Evolutionary conservation across 306 rosid genomes (phyloP).

Genomic region (Urtica urens): DNA sequence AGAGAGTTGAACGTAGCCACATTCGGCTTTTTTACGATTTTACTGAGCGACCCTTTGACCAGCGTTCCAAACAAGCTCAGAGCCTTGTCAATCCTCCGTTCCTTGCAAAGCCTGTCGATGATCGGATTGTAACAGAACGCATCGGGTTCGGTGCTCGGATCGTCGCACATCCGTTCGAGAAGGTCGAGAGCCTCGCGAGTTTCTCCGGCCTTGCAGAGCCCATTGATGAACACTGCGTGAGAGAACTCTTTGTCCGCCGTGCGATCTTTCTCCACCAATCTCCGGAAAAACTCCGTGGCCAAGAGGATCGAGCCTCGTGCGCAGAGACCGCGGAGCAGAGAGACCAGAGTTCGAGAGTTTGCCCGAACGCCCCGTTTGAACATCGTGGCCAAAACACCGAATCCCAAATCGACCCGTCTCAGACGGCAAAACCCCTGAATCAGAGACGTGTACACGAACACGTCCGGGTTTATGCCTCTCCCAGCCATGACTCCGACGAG

Average conservation of each 20-base stretch:
- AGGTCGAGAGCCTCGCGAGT: background rate
- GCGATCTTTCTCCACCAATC: too few species aligned
- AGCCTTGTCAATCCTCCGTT: background rate
- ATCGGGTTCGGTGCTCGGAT: background rate
- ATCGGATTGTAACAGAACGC: background rate
- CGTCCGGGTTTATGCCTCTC: background rate
- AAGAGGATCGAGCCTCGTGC: background rate
- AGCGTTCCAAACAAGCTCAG: background rate
- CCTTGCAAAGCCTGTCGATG: conserved; percentile 3
- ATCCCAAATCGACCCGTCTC: background rate
- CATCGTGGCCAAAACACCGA: background rate
- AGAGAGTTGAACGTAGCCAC: background rate
- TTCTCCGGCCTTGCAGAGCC: background rate
- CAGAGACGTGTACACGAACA: background rate
- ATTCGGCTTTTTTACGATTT: background rate
- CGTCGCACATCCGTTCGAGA: background rate
- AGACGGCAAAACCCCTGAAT: background rate
- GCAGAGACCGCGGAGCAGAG: background rate
- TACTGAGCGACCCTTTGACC: background rate
- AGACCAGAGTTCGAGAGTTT: background rate
- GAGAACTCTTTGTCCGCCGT: too few species aligned
- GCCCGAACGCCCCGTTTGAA: background rate
- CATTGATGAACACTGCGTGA: background rate
- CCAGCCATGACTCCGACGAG: background rate
- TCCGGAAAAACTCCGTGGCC: background rate